Base-by-base conservation (phyloP, 208 protist species). In the Trypanosoma lewisi region DNA sequence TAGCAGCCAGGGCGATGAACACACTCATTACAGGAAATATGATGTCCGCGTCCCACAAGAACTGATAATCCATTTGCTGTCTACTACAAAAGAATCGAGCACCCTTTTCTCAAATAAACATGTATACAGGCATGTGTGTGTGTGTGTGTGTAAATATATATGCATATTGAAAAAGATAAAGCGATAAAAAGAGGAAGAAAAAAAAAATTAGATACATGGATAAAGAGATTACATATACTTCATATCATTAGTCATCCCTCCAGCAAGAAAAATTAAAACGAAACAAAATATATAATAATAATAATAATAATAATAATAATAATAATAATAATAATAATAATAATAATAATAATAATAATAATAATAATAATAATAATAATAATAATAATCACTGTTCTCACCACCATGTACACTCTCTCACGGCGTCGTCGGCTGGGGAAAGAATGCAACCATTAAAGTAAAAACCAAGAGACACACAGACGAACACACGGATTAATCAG, bases 401-500 rank as follows among this genome's bases (percentile, higher is more conserved):
- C n/a, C n/a, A n/a, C n/a, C n/a, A n/a, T n/a, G n/a, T n/a, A n/a
- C n/a, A n/a, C n/a, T n/a, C n/a, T n/a, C n/a, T n/a, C n/a, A n/a
- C n/a, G n/a, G n/a, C n/a, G n/a, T n/a, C n/a, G n/a, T n/a, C n/a
- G n/a, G n/a, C n/a, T n/a, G n/a, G n/a, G n/a, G n/a, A n/a, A n/a
- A n/a, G n/a, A n/a, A n/a, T n/a, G n/a, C 12, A 37, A 62, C 56
- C 19, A 62, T 25, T 30, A 52, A 14, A 11, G 7, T 37, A 48
- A 45, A 16, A 36, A 50, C 28, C 17, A 4, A 3, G 16, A 27
- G n/a, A 39, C 34, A 39, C 34, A 39, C 34, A 39, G 7, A 39
- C 28, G 31, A 42, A 30, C 21, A 33, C 21, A 55, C 11, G 34
- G 4, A 39, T 11, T 39, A 92, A 50, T 95, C 89, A 11, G 89